Evolutionary conservation across 2,329 filamentous ascomycete species (phyloP).

Genomic region (Sporothrix mexicana): DNA sequence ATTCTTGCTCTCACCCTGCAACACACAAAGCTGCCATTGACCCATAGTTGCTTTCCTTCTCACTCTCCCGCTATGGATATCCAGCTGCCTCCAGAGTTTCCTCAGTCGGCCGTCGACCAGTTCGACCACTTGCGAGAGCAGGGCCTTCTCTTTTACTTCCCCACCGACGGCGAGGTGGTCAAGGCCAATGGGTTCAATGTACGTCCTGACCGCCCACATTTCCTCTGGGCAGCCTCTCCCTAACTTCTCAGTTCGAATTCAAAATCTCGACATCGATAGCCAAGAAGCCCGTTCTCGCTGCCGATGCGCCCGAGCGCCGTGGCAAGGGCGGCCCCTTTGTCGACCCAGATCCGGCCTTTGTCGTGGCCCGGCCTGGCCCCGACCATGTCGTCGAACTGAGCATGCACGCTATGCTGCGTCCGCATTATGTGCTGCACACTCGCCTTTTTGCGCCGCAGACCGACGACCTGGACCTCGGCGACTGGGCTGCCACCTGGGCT

Average conservation of each 20-base stretch:
- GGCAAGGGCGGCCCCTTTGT: conserved; percentile 41
- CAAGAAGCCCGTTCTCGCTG: conserved; percentile 37
- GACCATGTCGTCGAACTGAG: conserved; percentile 47
- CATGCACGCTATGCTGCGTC: conserved; percentile 47
- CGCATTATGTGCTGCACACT: conserved; percentile 49
- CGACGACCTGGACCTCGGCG: conserved; percentile 46
- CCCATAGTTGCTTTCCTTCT: too few species aligned
- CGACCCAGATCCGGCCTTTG: conserved; percentile 43
- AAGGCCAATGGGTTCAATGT: conserved; percentile 33
- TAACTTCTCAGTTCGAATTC: conserved; percentile 42
- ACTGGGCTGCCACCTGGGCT: conserved; percentile 48
- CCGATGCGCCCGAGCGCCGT: conserved; percentile 40
- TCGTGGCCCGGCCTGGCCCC: conserved; percentile 40
- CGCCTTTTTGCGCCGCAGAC: conserved; percentile 47
- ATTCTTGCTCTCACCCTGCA: background rate
- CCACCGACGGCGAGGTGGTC: conserved; percentile 34
- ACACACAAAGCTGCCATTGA: background rate
- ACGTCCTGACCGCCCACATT: background rate
- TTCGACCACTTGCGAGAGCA: conserved; percentile 36
- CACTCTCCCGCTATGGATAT: conserved; percentile 26
- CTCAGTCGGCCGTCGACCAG: conserved; percentile 33
- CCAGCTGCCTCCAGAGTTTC: conserved; percentile 35
- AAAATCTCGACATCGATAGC: conserved; percentile 40
- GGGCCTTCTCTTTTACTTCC: conserved; percentile 37
- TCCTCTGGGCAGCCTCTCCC: background rate